phyloP scores from a whole-genome alignment of 495 filamentous ascomycete genomes.

The Aspergillus cristatus region DNA sequence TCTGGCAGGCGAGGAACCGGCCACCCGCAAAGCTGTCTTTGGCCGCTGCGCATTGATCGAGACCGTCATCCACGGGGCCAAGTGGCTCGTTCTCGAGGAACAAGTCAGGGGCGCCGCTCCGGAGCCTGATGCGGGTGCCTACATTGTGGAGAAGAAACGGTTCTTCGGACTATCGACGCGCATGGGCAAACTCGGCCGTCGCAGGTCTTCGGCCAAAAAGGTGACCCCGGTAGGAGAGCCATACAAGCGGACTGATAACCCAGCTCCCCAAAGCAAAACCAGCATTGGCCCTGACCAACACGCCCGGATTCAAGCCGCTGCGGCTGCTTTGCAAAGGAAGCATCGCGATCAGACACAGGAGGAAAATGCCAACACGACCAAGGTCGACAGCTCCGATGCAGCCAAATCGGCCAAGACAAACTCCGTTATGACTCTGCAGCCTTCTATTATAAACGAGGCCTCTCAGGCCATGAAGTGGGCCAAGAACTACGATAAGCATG shows the following conservation, averaged over 20 bases:
- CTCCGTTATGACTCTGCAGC: slow-evolving; percentile 84
- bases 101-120: slow-evolving; percentile 90
- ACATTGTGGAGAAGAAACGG: slow-evolving; percentile 88
- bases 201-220: slow-evolving; percentile 57
- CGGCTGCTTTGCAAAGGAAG: slow-evolving; percentile 65
- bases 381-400: slow-evolving; percentile 27
- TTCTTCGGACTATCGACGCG: slow-evolving; percentile 79
- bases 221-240: slow-evolving; percentile 39
- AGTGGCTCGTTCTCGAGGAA: slow-evolving; percentile 93
- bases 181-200: slow-evolving; percentile 51
- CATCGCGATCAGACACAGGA: slow-evolving; percentile 50
- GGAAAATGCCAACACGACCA: slow-evolving; percentile 22
- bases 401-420: slow-evolving; percentile 65
- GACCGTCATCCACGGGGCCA: slow-evolving; percentile 68
- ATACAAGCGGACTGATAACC: slow-evolving; percentile 37
- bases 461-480: slow-evolving; percentile 96
- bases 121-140: slow-evolving; percentile 72
- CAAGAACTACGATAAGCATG: slow-evolving; percentile 58
- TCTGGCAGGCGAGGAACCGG: slow-evolving; percentile 80
- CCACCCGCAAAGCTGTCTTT: slow-evolving; percentile 80
- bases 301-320: slow-evolving; percentile 83
- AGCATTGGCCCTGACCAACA: slow-evolving; percentile 90
- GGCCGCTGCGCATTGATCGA: slow-evolving; percentile 89
- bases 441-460: slow-evolving; percentile 76
- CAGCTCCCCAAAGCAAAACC: slow-evolving; percentile 61